Base-by-base conservation (phyloP, 306 rosid genomes). In the Senna siamea region DNA sequence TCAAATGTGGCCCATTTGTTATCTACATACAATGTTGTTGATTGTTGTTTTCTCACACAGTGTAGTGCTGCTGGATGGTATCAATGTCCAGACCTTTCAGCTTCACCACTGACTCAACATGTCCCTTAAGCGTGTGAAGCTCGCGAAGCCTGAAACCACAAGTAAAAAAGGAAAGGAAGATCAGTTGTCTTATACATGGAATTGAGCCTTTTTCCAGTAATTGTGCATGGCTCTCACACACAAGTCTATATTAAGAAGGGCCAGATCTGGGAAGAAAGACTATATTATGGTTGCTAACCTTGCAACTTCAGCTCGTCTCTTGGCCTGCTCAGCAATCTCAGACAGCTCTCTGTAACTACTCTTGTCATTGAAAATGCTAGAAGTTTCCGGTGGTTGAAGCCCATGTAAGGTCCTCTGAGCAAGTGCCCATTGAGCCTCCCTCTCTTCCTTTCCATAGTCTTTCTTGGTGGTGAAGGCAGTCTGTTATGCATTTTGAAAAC, bases 341-440 rank as follows among this genome's bases (percentile, higher is more conserved):
- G 96, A 85, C 37, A 95, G 83, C 78, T 95, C 99, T 80, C 98
- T 82, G 76, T 90, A 95, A 78, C 87, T 92, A 79, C 28, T 88
- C 87, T 90, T 95, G 18, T 95, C 99, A 20, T 70, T 77, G 81
- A 95, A 95, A 64, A 92, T 11, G 28, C 11, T 74, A 2, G 82
- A 57, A 18, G 86, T 5, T 77, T 90, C 96, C 3, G 97, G 98
- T 40, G 99, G 92, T 72, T 92, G 91, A 79, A 95, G 99, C 19
- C 99, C 99, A 64, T 92, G 99, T 8, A 95, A 77, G 20, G 99
- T 95, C 67, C 99, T 87, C 64, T 95, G 99, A 79, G 99, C 97
- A 88, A 18, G 91, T 52, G 99, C 99, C 99, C 99, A 95, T 80
- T 95, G 99, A 88, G 99, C 99, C 66, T 95, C 99, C 63, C 99